These are phyloP conservation scores for Fusarium newnesense DNA, from an alignment of 2,329 filamentous ascomycete species.

Conservation along the genomic window DNA sequence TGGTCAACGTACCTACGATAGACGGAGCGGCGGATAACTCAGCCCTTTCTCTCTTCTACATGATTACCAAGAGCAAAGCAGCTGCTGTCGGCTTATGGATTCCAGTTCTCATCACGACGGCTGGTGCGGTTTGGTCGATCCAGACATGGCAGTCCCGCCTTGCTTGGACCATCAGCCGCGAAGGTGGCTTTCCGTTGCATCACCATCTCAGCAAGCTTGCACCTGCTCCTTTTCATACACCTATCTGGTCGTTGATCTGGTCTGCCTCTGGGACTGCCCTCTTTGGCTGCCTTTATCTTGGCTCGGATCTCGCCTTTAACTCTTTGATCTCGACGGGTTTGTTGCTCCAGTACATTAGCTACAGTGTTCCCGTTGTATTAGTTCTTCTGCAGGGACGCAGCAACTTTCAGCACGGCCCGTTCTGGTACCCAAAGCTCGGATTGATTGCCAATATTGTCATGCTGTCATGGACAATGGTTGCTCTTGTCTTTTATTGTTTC, in stretches of 20 bases:
- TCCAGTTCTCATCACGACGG: not conserved
- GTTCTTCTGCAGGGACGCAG: not conserved
- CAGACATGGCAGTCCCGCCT: conserved; percentile 11
- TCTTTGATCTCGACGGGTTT: conserved; percentile 4
- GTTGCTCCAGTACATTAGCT: not conserved
- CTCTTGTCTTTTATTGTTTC: conserved; percentile 7
- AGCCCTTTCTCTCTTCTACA: not conserved
- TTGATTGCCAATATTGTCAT: conserved; percentile 1
- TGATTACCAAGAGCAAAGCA: not conserved
- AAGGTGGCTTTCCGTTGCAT: conserved; percentile 4
- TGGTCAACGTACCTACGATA: not conserved
- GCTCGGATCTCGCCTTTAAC: conserved; percentile 1
- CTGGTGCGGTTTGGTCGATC: conserved; percentile 7
- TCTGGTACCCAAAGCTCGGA: conserved; percentile 1
- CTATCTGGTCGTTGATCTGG: not conserved
- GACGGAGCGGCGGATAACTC: conserved; percentile 2
- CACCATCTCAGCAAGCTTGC: conserved; percentile 5
- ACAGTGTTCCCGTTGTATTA: not conserved
- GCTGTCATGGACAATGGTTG: not conserved
- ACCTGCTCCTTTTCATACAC: not conserved
- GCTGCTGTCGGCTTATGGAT: conserved; percentile 3
- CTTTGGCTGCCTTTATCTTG: conserved; percentile 5
- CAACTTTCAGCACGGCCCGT: conserved; percentile 1
- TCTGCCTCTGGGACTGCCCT: not conserved
- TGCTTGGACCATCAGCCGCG: not conserved